Conservation (phyloP, 768 basidiomycete species). For the Lepiota subincarnata region DNA sequence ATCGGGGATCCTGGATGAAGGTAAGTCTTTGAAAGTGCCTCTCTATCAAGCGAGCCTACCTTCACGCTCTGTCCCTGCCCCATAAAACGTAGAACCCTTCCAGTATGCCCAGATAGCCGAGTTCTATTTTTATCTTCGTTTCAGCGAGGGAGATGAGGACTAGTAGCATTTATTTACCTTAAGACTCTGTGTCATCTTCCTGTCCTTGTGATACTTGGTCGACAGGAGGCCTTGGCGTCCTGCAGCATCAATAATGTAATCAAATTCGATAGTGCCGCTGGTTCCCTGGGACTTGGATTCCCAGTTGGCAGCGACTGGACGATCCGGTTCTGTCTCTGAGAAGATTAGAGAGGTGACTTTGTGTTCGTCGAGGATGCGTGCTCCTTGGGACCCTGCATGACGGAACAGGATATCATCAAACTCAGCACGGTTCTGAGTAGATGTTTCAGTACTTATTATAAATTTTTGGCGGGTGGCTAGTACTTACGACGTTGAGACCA, state of each 20-base stretch:
- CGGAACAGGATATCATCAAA: conserved; percentile 55
- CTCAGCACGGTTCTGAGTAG: conserved; percentile 46
- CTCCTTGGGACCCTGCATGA: conserved; percentile 47
- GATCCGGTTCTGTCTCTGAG: conserved; percentile 12
- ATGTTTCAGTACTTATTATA: background rate
- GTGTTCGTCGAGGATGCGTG: conserved; percentile 42
- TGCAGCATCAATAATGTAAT: conserved; percentile 60
- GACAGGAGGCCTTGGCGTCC: conserved; percentile 59
- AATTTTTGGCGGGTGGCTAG: conserved; percentile 12
- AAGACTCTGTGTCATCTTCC: conserved; percentile 47
- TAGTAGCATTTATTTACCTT: too few species aligned
- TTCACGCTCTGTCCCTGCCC: conserved; percentile 24
- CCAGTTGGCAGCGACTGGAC: conserved; percentile 39
- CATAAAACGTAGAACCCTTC: conserved; percentile 34
- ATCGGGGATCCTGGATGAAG: background rate
- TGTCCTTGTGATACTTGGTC: conserved; percentile 52
- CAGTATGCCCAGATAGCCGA: conserved; percentile 70
- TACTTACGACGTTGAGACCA: conserved; percentile 32
- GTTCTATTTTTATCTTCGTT: conserved; percentile 31
- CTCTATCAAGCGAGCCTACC: conserved; percentile 31
- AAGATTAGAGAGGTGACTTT: conserved; percentile 42
- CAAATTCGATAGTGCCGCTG: conserved; percentile 44
- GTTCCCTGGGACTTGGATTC: conserved; percentile 24
- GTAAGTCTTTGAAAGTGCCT: conserved; percentile 24
- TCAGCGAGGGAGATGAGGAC: conserved; percentile 16